Evolutionary conservation across 2,329 filamentous ascomycete genomes (phyloP).

Genomic region (Fusarium musae): DNA sequence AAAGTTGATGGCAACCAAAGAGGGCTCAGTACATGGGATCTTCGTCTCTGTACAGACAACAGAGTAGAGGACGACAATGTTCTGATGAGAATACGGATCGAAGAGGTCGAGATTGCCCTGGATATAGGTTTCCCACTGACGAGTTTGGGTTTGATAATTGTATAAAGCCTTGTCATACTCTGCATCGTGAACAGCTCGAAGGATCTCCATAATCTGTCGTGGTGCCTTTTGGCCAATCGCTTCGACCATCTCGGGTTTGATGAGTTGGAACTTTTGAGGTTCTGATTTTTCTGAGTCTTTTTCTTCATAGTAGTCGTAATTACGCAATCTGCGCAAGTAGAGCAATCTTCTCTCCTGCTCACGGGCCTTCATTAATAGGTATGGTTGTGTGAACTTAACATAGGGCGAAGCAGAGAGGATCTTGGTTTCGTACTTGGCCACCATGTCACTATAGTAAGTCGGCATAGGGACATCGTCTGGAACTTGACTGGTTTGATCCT

Average conservation of each 20-base stretch:
- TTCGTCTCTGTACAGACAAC: conserved; percentile 94
- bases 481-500: conserved; percentile 67
- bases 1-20: conserved; percentile 89
- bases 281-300: conserved; percentile 70
- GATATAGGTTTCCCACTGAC: conserved; percentile 96
- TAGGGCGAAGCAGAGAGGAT: conserved; percentile 95
- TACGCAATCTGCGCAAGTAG: conserved; percentile 83
- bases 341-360: conserved; percentile 88
- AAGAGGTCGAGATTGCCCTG: conserved; percentile 90
- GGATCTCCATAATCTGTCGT: conserved; percentile 88
- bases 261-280: conserved; percentile 84
- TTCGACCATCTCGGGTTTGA: conserved; percentile 95
- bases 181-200: conserved; percentile 94
- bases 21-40: conserved; percentile 91
- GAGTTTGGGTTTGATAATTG: conserved; percentile 92
- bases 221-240: conserved; percentile 82
- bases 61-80: conserved; percentile 93
- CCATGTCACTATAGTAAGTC: conserved; percentile 94
- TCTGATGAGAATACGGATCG: conserved; percentile 94
- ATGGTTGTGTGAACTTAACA: conserved; percentile 93
- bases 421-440: conserved; percentile 91
- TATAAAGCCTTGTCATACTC: conserved; percentile 96
- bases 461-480: conserved; percentile 86
- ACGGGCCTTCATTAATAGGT: conserved; percentile 89
- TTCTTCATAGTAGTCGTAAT: conserved; percentile 74